Percentiles rank a stretch among this genome's conserved stretches.
phyloP scores from a whole-genome alignment of 2,329 filamentous ascomycete species.

The Whalleya microplaca region DNA sequence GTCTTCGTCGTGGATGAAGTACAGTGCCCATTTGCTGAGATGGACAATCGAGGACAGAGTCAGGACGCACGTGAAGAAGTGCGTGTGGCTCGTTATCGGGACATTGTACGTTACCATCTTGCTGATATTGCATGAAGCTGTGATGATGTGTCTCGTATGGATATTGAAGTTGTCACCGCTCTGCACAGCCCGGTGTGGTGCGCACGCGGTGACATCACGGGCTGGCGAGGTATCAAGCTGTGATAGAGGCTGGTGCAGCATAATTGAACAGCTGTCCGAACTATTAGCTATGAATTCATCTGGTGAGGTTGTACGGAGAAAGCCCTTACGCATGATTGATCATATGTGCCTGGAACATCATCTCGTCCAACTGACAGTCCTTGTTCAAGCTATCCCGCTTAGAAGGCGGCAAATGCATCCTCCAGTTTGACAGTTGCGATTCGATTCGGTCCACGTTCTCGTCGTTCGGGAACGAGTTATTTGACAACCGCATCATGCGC shows the following conservation, averaged over 20 bases:
- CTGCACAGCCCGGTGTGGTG: constrained; percentile 58
- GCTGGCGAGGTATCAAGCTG: constrained; percentile 69
- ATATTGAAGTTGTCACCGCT: constrained; percentile 59
- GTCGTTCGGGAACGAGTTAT: constrained; percentile 56
- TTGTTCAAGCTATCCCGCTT: constrained; percentile 73
- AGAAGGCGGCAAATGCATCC: constrained; percentile 72
- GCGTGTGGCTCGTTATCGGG: constrained; percentile 73
- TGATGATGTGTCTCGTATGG: constrained; percentile 80
- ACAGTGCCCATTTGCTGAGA: constrained; percentile 75
- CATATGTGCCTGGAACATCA: constrained; percentile 91
- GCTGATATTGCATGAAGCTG: constrained; percentile 77
- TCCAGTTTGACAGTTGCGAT: constrained; percentile 70
- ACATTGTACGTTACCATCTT: constrained; percentile 75
- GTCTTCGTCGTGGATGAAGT: constrained; percentile 65
- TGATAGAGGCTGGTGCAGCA: constrained; percentile 79
- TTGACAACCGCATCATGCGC: constrained; percentile 66
- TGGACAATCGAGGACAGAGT: constrained; percentile 81
- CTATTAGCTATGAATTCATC: constrained; percentile 1
- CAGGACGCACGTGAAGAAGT: constrained; percentile 82
- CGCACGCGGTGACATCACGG: constrained; percentile 66
- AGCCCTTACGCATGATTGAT: constrained; percentile 61
- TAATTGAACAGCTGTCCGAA: constrained; percentile 63
- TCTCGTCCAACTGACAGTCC: constrained; percentile 77
- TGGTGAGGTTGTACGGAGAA: background rate
- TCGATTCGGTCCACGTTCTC: constrained; percentile 57